phyloP scores from a whole-genome alignment of 805 yeast genomes.

The Lipomyces sp. region DNA sequence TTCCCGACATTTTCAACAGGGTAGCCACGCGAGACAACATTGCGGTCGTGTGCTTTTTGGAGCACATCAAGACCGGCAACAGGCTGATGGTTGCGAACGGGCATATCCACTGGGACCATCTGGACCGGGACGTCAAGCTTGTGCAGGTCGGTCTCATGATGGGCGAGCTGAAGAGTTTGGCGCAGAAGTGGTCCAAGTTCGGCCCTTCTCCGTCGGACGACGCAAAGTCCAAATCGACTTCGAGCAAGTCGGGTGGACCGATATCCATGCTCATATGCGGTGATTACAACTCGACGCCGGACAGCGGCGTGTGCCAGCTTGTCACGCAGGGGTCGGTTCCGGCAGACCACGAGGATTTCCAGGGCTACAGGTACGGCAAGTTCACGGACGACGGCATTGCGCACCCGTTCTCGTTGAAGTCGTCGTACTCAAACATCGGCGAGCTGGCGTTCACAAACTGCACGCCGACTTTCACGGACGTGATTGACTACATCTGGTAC shows the following conservation, averaged over 20 bases:
- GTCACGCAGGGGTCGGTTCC: constrained; percentile 74
- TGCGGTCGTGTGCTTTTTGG: constrained; percentile 73
- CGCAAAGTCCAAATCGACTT: constrained; percentile 38
- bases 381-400: constrained; percentile 85
- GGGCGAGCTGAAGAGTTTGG: constrained; percentile 74
- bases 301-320: constrained; percentile 90
- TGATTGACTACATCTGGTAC: constrained; percentile 94
- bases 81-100: constrained; percentile 77
- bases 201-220: constrained; percentile 1
- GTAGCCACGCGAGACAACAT: constrained; percentile 94
- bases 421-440: constrained; percentile 79
- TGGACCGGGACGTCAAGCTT: constrained; percentile 90
- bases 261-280: constrained; percentile 86
- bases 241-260: constrained; percentile 48
- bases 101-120: constrained; percentile 98
- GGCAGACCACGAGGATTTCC: constrained; percentile 68
- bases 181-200: constrained; percentile 45
- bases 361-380: constrained; percentile 84
- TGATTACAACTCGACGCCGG: constrained; percentile 84
- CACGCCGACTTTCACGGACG: constrained; percentile 89
- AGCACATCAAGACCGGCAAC: constrained; percentile 69
- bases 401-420: constrained; percentile 75
- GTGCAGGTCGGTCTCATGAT: constrained; percentile 89
- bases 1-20: constrained; percentile 92
- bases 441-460: constrained; percentile 93